These are phyloP conservation scores for Hyphodiscus hymeniophilus DNA, from an alignment of 495 filamentous ascomycete species.

Conservation along the genomic window DNA sequence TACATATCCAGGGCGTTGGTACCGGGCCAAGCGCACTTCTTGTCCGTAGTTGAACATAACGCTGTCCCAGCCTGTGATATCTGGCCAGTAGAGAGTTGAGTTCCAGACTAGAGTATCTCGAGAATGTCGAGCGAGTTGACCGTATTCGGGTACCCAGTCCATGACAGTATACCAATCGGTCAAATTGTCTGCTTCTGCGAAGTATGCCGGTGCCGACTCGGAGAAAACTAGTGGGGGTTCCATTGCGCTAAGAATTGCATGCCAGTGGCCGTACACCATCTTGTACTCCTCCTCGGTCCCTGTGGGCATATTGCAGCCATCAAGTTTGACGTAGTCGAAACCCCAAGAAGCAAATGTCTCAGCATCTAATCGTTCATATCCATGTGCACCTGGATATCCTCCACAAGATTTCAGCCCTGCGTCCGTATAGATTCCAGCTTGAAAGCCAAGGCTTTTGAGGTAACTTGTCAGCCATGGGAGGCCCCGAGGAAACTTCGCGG, in stretches of 20 bases:
- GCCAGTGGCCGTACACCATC: slow-evolving; percentile 11
- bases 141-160: slow-evolving; percentile 8
- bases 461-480: slow-evolving; percentile 25
- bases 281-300: slow-evolving; percentile 9
- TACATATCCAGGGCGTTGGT: slow-evolving; percentile 15
- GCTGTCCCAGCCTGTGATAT: slow-evolving; percentile 15
- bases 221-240: slow-evolving; percentile 14
- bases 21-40: slow-evolving; percentile 16
- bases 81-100: neutral
- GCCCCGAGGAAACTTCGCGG: slow-evolving; percentile 25
- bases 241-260: slow-evolving; percentile 10
- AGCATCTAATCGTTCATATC: slow-evolving; percentile 29
- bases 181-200: slow-evolving; percentile 12
- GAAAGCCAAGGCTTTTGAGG: slow-evolving; percentile 25
- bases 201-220: slow-evolving; percentile 19
- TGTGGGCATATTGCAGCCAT: slow-evolving; percentile 23
- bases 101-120: slow-evolving; percentile 13
- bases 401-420: slow-evolving; percentile 22
- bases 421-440: slow-evolving; percentile 29
- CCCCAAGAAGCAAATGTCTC: slow-evolving; percentile 28
- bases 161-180: slow-evolving; percentile 17
- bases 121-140: slow-evolving; percentile 5
- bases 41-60: slow-evolving; percentile 17
- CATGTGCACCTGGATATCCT: slow-evolving; percentile 20
- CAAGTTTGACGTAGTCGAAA: slow-evolving; percentile 30